These are phyloP conservation scores for Ploettnerulaceae sp. DNA, from an alignment of 2,329 filamentous ascomycete species.

Conservation along the genomic window DNA sequence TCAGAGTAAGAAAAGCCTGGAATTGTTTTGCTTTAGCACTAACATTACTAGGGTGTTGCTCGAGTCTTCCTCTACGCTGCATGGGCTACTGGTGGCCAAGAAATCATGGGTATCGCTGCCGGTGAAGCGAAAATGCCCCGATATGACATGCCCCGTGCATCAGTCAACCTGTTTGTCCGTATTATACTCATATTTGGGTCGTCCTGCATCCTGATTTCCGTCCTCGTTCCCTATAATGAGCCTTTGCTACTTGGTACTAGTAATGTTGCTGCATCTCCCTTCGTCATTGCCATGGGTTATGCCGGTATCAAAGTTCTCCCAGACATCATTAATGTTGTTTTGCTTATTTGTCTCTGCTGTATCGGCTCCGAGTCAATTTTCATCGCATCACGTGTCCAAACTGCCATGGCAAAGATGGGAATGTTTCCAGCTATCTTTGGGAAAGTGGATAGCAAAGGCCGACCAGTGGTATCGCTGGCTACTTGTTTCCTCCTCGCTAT, in stretches of 20 bases:
- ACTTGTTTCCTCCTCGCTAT: too few relatives aligned
- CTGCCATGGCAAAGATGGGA: slow-evolving; percentile 6
- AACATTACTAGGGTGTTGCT: too few relatives aligned
- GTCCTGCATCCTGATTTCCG: too few relatives aligned
- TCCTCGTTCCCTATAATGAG: slow-evolving; percentile 41
- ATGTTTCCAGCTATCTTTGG: slow-evolving; percentile 8
- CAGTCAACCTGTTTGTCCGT: too few relatives aligned
- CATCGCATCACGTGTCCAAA: slow-evolving; percentile 6
- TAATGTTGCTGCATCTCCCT: slow-evolving; percentile 43
- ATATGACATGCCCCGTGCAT: too few relatives aligned
- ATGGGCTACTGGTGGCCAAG: too few relatives aligned
- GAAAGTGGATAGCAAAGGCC: slow-evolving; percentile 30
- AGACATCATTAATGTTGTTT: slow-evolving; percentile 53
- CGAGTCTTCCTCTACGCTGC: too few relatives aligned
- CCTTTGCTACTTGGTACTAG: slow-evolving; percentile 35
- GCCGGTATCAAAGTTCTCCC: slow-evolving; percentile 47
- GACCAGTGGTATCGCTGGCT: slow-evolving; percentile 49
- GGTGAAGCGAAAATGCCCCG: too few relatives aligned
- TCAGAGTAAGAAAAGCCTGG: too few relatives aligned
- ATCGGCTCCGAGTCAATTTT: slow-evolving; percentile 25
- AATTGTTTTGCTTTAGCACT: too few relatives aligned
- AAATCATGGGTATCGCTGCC: too few relatives aligned
- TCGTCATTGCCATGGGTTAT: slow-evolving; percentile 51
- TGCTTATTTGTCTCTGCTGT: slow-evolving; percentile 50
- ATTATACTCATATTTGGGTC: too few relatives aligned